phyloP scores from a whole-genome alignment of 140 eudicot species.

The Anethum foeniculum region DNA sequence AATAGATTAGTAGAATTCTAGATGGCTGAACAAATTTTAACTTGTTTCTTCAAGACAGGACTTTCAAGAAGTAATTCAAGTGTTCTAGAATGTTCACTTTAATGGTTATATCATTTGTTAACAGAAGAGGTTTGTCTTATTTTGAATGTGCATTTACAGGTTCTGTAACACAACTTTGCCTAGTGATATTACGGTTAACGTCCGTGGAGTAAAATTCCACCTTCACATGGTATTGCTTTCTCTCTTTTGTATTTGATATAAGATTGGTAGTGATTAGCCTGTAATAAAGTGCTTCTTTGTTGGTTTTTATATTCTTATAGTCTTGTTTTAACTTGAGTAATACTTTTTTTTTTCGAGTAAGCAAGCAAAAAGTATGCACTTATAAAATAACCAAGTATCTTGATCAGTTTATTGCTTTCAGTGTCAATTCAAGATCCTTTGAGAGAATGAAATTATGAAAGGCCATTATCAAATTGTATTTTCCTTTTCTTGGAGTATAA shows the following conservation, averaged over 20 bases:
- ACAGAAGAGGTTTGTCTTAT: background rate
- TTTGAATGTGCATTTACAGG: constrained; percentile 38
- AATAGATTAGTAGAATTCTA: background rate
- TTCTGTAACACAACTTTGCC: constrained; percentile 78
- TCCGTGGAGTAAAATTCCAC: constrained; percentile 55
- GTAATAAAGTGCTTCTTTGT: background rate
- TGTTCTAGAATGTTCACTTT: background rate
- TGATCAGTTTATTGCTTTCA: background rate
- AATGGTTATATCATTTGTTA: background rate
- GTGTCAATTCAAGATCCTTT: background rate
- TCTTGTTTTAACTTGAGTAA: background rate
- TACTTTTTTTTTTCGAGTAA: background rate
- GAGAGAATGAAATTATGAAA: background rate
- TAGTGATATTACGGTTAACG: constrained; percentile 56
- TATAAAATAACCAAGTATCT: background rate
- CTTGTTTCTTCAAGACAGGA: background rate
- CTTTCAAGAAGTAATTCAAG: background rate
- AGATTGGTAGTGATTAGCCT: background rate
- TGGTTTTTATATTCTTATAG: background rate
- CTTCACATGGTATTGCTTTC: constrained; percentile 78
- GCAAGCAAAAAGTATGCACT: too few species aligned
- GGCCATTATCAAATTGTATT: background rate
- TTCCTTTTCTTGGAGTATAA: background rate
- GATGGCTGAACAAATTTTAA: background rate
- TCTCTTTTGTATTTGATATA: background rate